Evolutionary conservation across 345 rosid genomes (phyloP), one percentile per base, ranked within the genome.

Genomic region (Populus pruinosa): DNA sequence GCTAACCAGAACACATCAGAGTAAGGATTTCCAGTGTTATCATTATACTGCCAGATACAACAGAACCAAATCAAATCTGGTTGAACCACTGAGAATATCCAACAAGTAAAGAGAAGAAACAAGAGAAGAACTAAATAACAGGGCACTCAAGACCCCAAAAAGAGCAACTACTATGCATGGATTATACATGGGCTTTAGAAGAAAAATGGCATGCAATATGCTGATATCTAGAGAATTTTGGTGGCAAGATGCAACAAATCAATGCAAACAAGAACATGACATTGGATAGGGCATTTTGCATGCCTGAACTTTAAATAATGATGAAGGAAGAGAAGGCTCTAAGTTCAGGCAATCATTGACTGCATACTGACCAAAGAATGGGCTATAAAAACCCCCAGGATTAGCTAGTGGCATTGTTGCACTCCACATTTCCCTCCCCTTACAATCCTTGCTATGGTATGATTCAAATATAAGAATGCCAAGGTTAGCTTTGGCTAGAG

Each of bases 1-100:
- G 99, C 92, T 76, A 93, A 96, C 99, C 99, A 93, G 86, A 92
- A 93, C 38, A 91, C 98, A 77, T 96, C 98, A 11, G 99, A 96
- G 86, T 91, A 93, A 5, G 88, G 90, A 86, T 96, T 96, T 76
- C 96, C 99, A 65, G 87, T 89, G 82, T 93, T 96, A 84, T 96
- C 99, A 82, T 96, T 96, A 82, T 93, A 93, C 98, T 96, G 92
- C 79, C 41, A 44, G 76, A 86, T 16, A 82, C 63, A 35, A 39
- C 11, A 39, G 63, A 67, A 47, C 20, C 33, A 74, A n/a, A 63
- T n/a, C 36, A 21, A 38, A 59, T 33, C 43, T 65, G 21, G 11
- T 8, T 61, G 56, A 71, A 63, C 6, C 38, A 27, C 33, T 50
- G 53, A 65, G 38, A 49, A 49, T 50, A 70, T 7, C 5, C 39